phyloP scores from a whole-genome alignment of 106 monocot species.

The Allium sativum region DNA sequence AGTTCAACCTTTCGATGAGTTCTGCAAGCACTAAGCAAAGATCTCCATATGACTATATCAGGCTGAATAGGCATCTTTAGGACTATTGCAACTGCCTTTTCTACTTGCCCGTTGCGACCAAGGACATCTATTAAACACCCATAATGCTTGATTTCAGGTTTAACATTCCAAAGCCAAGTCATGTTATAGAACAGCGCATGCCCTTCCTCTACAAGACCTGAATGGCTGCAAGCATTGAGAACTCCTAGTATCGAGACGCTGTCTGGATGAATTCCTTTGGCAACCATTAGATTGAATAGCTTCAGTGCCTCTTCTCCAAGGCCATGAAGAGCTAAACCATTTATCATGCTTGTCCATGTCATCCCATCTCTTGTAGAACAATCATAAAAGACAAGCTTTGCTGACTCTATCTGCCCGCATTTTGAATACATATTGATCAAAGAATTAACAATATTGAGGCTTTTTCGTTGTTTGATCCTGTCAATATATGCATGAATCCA shows the following conservation, averaged over 20 bases:
- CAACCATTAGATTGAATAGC: slow-evolving; percentile 21
- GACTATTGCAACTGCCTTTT: slow-evolving; percentile 18
- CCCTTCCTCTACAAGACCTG: slow-evolving; percentile 31
- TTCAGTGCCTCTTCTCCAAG: slow-evolving; percentile 20
- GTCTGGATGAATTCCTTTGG: slow-evolving; percentile 20
- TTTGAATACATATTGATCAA: slow-evolving; percentile 44
- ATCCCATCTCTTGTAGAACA: slow-evolving; percentile 13
- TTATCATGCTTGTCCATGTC: slow-evolving; percentile 46
- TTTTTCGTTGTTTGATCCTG: slow-evolving; percentile 5
- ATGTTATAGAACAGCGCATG: slow-evolving; percentile 18
- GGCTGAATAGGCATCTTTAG: slow-evolving; percentile 28
- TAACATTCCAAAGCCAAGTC: slow-evolving; percentile 14
- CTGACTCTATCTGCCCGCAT: slow-evolving; percentile 36
- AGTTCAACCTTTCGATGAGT: slow-evolving; percentile 25
- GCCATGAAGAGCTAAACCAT: slow-evolving; percentile 38
- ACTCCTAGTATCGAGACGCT: slow-evolving; percentile 24
- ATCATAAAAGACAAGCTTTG: slow-evolving; percentile 20
- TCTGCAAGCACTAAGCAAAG: slow-evolving; percentile 37
- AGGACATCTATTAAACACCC: slow-evolving; percentile 39
- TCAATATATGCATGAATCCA: slow-evolving; percentile 35
- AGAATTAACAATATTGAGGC: slow-evolving; percentile 24
- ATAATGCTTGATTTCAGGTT: slow-evolving; percentile 31
- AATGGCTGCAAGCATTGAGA: slow-evolving; percentile 38
- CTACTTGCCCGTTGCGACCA: slow-evolving; percentile 19
- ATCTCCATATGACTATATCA: slow-evolving; percentile 36